Evolutionary conservation across 2,329 filamentous ascomycete species (phyloP), one percentile per base, ranked within the genome.

Genomic region (Chalara sp.): DNA sequence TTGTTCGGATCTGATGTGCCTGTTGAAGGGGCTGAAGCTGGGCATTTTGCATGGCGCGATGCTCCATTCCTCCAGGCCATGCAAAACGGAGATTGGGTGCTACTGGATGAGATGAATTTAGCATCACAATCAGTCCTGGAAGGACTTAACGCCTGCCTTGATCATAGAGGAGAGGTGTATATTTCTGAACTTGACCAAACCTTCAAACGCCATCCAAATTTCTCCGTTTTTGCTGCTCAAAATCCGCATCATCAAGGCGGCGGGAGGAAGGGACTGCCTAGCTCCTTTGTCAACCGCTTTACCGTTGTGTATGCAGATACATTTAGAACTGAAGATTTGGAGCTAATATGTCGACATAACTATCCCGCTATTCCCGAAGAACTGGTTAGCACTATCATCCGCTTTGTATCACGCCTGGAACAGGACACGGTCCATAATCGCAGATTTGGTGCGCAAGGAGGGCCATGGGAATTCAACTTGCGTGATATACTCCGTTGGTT

Each of bases 221-320:
- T 99, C 69, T 83, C 87, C n/a, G 80, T 99, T 0, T 99, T 99
- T 63, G 93, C 95, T 11, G 91, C 93, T 0, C 93, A 99, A 66
- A 99, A 99, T 65, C 93, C 93, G 6, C 93, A 99, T 68, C 89
- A 96, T 62, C 93, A 99, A 69, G 93, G 93, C 51, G 92, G 93
- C 56, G 93, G 93, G 7, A 82, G 93, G 60, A 99, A 99, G 69
- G 93, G 93, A 39, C 73, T 99, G 35, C 93, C 93, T 1, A 87
- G 87, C 51, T 97, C 93, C 1, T 99, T 99, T 63, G 93, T 99
- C 55, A 97, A 99, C 67, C 87, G 95, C 44, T 99, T 99, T 67
- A 93, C 95, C 37, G 92, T 99, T 13, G 95, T 99, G 0, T 97
- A 97, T 69, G 90, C 93, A 52, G 93, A 99, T 63, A 80, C 90